Conservation (phyloP, 2,329 filamentous ascomycete genomes). For the Lecanicillium sp. region DNA sequence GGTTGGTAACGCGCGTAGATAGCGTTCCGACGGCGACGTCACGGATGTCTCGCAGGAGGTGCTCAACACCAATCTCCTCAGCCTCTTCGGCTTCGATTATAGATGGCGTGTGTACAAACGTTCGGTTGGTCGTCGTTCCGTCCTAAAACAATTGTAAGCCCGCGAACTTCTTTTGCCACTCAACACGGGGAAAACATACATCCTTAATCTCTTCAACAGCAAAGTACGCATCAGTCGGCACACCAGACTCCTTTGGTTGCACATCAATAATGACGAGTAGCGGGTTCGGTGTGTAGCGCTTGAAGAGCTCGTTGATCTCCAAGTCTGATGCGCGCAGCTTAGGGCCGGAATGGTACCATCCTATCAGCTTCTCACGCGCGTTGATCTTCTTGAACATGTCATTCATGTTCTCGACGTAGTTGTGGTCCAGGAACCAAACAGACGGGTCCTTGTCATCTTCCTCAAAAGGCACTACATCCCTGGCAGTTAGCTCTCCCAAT, state of each 20-base stretch:
- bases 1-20: conserved; percentile 93
- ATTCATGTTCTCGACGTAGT: conserved; percentile 99
- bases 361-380: conserved; percentile 95
- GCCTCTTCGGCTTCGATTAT: conserved; percentile 99
- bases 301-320: conserved; percentile 99
- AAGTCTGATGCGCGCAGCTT: conserved; percentile 95
- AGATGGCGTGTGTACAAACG: conserved; percentile 95
- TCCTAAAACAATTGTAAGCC: no score
- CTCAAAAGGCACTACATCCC: conserved; percentile 77
- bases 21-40: conserved; percentile 96
- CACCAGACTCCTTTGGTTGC: conserved; percentile 94
- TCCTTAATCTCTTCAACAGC: conserved; percentile 99
- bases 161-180: no score
- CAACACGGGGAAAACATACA: conserved; percentile 62
- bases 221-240: conserved; percentile 98
- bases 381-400: conserved; percentile 99
- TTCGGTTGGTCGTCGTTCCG: conserved; percentile 92
- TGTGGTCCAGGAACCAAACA: conserved; percentile 98
- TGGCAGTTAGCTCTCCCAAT: conserved; percentile 8
- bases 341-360: conserved; percentile 98
- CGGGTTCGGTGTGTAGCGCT: conserved; percentile 95
- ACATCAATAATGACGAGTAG: conserved; percentile 97
- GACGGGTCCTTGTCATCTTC: conserved; percentile 98
- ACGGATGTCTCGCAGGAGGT: conserved; percentile 93
- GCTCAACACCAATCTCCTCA: conserved; percentile 97